Evolutionary conservation across 1,284 basidiomycete species (phyloP).

Genomic region (Ustilago crameri): DNA sequence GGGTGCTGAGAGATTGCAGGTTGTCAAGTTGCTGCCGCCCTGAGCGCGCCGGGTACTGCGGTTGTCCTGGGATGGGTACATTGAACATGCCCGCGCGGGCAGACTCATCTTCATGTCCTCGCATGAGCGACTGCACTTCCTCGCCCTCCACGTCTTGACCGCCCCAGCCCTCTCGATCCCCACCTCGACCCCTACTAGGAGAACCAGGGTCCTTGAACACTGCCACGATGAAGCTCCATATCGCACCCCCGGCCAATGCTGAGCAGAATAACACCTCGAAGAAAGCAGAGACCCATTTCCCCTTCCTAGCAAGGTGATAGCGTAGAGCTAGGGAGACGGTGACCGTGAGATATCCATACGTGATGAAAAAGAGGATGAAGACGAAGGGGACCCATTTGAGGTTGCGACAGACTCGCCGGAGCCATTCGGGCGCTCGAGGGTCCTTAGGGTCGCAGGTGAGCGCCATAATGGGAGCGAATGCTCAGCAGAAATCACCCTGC

Average conservation of each 20-base stretch:
- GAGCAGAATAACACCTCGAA: slow-evolving; percentile 40
- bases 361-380: slow-evolving; percentile 43
- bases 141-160: slow-evolving; percentile 8
- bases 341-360: slow-evolving; percentile 46
- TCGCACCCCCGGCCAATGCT: slow-evolving; percentile 39
- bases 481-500: neutral
- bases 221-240: slow-evolving; percentile 48
- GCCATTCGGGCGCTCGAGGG: slow-evolving; percentile 24
- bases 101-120: slow-evolving; percentile 1
- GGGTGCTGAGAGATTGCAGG: slow-evolving; percentile 18
- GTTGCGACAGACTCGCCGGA: slow-evolving; percentile 31
- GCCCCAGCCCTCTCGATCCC: slow-evolving; percentile 19
- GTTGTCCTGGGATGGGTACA: slow-evolving; percentile 47
- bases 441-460: slow-evolving; percentile 48
- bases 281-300: slow-evolving; percentile 25
- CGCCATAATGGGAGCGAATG: slow-evolving; percentile 17
- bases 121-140: slow-evolving; percentile 28
- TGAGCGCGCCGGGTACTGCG: slow-evolving; percentile 47
- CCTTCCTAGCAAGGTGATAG: slow-evolving; percentile 28
- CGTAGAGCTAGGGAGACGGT: slow-evolving; percentile 39
- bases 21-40: slow-evolving; percentile 51
- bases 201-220: slow-evolving; percentile 48
- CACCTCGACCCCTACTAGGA: slow-evolving; percentile 2
- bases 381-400: slow-evolving; percentile 40
- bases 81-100: slow-evolving; percentile 38